These are phyloP conservation scores for Trypanosoma rangeli DNA, from an alignment of 208 protist genomes.

Conservation along the genomic window DNA sequence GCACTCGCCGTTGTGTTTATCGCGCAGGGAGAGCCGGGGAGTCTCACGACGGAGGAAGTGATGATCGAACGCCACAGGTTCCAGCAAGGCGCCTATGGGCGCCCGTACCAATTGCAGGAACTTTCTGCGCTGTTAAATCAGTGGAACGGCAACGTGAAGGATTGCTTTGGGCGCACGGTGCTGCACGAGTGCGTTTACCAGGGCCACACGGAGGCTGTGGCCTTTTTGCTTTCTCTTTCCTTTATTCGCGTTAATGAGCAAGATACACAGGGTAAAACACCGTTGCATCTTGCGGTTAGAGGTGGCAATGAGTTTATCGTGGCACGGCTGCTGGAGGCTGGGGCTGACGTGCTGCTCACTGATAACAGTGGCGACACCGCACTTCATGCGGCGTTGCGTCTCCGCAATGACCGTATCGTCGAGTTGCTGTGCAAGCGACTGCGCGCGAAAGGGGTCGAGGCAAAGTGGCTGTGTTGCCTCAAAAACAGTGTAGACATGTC, in stretches of 20 bases:
- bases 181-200: slow-evolving; percentile 66
- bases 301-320: slow-evolving; percentile 43
- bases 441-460: slow-evolving; percentile 29
- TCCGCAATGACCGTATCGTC: slow-evolving; percentile 44
- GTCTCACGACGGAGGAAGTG: slow-evolving; percentile 42
- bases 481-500: slow-evolving; percentile 54
- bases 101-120: slow-evolving; percentile 15
- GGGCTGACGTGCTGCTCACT: slow-evolving; percentile 28
- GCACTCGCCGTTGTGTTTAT: slow-evolving; percentile 69
- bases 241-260: slow-evolving; percentile 54
- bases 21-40: slow-evolving; percentile 38
- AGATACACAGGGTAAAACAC: slow-evolving; percentile 54
- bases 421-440: slow-evolving; percentile 57
- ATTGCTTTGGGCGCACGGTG: slow-evolving; percentile 74
- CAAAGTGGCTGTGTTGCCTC: slow-evolving; percentile 12
- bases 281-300: slow-evolving; percentile 65
- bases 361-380: slow-evolving; percentile 50
- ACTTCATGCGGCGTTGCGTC: slow-evolving; percentile 64
- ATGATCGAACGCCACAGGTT: slow-evolving; percentile 66
- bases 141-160: slow-evolving; percentile 76
- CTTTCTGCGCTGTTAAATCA: slow-evolving; percentile 36
- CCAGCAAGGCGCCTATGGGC: slow-evolving; percentile 37
- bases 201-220: slow-evolving; percentile 54
- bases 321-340: slow-evolving; percentile 44
- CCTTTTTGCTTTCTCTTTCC: slow-evolving; percentile 53